Conservation (phyloP, 176 grass and related monocot genomes). For the Bonia amplexicaulis region DNA sequence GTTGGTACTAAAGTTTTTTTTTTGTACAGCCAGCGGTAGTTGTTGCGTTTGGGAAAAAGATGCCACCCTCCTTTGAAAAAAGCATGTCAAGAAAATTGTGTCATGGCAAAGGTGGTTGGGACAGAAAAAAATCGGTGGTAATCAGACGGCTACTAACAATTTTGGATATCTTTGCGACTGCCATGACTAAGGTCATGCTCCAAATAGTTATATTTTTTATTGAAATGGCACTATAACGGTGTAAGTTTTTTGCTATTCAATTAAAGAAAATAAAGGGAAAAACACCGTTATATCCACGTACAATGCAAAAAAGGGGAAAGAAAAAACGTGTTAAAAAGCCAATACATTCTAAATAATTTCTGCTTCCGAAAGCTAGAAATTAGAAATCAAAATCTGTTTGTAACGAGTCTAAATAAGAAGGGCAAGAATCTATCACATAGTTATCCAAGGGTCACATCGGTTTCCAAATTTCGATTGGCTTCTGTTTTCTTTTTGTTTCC, state of each 20-base stretch:
- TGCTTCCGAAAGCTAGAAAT: too few relatives aligned
- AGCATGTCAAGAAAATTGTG: neutral
- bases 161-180: neutral
- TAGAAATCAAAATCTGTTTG: too few relatives aligned
- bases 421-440: neutral
- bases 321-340: too few relatives aligned
- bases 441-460: neutral
- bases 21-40: neutral
- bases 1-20: neutral
- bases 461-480: neutral
- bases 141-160: neutral
- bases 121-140: neutral
- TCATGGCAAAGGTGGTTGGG: neutral
- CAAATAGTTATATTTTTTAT: too few relatives aligned
- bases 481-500: too few relatives aligned
- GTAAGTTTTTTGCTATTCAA: too few relatives aligned
- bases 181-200: too few relatives aligned
- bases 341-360: too few relatives aligned
- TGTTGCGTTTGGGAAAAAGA: neutral
- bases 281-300: too few relatives aligned
- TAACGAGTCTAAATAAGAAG: neutral
- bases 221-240: too few relatives aligned
- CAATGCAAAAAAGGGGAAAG: too few relatives aligned
- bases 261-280: too few relatives aligned
- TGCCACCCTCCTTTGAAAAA: neutral